Base-by-base conservation (phyloP, 257 asterid genomes). In the Solanum virginianum region DNA sequence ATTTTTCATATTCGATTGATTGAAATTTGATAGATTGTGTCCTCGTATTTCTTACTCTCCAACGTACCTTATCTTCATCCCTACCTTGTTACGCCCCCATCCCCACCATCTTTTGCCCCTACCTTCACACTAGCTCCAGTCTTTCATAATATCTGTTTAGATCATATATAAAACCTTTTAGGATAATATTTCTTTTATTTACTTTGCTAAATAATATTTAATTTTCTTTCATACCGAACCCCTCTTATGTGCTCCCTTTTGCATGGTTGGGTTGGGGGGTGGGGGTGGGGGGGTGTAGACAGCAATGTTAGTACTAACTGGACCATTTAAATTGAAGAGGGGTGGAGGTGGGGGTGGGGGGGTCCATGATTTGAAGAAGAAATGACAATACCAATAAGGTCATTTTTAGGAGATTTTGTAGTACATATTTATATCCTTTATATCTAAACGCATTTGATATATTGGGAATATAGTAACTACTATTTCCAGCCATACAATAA, bases 311-410 rank as follows among this genome's bases (percentile, higher is more conserved):
- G 53, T 72, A 45, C 80, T 72, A 45, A 66, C 36, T 72, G 80
- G 80, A 43, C 80, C 80, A 71, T 71, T 10, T 71, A 20, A n/a
- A 43, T 43, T 24, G 32, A 9, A 32, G 1, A 0, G 75, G 60
- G 82, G 17, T n/a, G n/a, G n/a, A n/a, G n/a, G n/a, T n/a, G n/a
- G n/a, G n/a, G n/a, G n/a, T n/a, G 4, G 32, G 74, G 16, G 56
- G 36, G 82, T 77, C 63, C 82, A 77, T 66, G 74, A 66, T 66
- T 66, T 66, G 43, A 77, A 51, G 47, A 77, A 26, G 82, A 77
- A 18, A 71, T 20, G 80, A 43, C 56, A 71, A 41, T 20, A 15
- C 45, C 82, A 77, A 51, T 24, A 77, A 15, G 24, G 24, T 16
- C 47, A 16, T 51, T 24, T 69, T 8, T 24, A 4, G 14, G 45